Evolutionary conservation across 2,329 filamentous ascomycete genomes (phyloP), one percentile per base, ranked within the genome.

Genomic region (Colletotrichum spinosum): DNA sequence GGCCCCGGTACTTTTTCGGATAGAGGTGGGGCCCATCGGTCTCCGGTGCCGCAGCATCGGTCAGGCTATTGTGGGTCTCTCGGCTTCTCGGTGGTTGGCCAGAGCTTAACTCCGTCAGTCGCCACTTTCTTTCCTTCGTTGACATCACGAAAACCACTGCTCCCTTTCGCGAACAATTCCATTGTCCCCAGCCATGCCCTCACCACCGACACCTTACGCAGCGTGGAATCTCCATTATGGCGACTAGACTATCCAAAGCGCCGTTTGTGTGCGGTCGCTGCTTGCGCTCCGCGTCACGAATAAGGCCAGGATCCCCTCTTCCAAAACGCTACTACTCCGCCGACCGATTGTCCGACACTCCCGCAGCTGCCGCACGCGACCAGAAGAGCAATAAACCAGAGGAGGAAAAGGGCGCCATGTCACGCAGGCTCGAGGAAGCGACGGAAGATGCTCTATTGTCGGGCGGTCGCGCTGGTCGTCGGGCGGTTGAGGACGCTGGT

Each of bases 361-460:
- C 52, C 58, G 58, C 49, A 10, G 13, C 46, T 6, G 9, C 53
- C 3, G 15, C 38, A 7, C 15, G 38, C 15, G 37, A 56, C 8
- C 35, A 48, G 13, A 50, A 46, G 17, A 37, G 57, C 6, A 37
- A 63, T 35, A 42, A 13, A 6, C 53, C 49, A 1, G 11, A 17
- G 2, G 55, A 67, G 34, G 60, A 67, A 9, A 63, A 65, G 15
- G 84, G 85, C 1, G 76, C 84, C 33, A 83, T 90, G 83, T 78
- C 85, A 8, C 82, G 86, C 42, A 85, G 86, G 13, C 79, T 91
- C 8, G 79, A 86, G 65, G 81, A 90, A 71, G 88, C 88, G 1
- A 90, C 88, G 2, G 88, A 90, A 69, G 87, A 90, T 57, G 86
- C 83, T 2, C 77, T 91, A 1, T 71, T 87, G 35, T 84, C 83